A percentile compares a stretch with the other conserved stretches of the same genome.
Conservation (phyloP, 2,329 filamentous ascomycete genomes). For the Arthrobotrys musiformis region DNA sequence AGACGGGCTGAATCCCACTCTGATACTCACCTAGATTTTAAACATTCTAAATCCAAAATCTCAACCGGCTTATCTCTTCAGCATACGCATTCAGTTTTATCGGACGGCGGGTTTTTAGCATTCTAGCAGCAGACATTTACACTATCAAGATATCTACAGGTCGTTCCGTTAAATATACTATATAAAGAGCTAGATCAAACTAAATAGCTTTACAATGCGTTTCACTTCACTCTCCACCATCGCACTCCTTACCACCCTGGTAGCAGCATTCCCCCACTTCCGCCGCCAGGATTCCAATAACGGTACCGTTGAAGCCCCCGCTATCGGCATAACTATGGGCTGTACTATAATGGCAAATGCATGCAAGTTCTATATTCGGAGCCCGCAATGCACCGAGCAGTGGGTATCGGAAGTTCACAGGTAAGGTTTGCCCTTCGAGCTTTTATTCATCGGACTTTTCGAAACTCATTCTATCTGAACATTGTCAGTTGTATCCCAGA, state of each 20-base stretch:
- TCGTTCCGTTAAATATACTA: no score
- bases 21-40: no score
- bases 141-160: no score
- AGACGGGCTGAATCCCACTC: no score
- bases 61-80: no score
- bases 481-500: conserved; percentile 30
- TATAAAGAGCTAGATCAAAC: no score
- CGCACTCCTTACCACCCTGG: conserved; percentile 1
- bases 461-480: no score
- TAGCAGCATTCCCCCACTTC: conserved; percentile 19
- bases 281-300: conserved; percentile 28
- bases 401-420: conserved; percentile 37
- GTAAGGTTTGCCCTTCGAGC: background rate
- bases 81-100: no score
- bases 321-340: conserved; percentile 30
- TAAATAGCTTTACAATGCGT: background rate
- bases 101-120: no score
- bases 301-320: conserved; percentile 25
- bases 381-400: conserved; percentile 17
- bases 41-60: no score
- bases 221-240: conserved; percentile 2
- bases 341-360: conserved; percentile 31
- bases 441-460: background rate
- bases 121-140: no score
- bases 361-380: conserved; percentile 35